A percentile compares a stretch with the other conserved stretches of the same genome.
These are phyloP conservation scores for Ceriops decandra DNA, from an alignment of 345 rosid species.

Conservation along the genomic window DNA sequence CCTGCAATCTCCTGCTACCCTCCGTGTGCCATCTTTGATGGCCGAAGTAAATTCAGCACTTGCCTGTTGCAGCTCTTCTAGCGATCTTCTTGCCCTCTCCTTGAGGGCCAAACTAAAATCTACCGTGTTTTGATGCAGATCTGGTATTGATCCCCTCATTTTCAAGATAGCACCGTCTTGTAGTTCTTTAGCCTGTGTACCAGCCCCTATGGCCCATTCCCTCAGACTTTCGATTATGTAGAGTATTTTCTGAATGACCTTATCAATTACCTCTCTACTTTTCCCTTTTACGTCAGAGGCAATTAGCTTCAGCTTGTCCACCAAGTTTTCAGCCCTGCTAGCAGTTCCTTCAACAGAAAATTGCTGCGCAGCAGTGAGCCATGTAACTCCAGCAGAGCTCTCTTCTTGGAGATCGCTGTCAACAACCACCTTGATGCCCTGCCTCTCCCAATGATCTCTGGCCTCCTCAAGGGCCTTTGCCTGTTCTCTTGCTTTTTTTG, in stretches of 20 bases:
- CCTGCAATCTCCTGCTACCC: slow-evolving; percentile 59
- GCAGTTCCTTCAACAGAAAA: slow-evolving; percentile 52
- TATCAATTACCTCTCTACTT: slow-evolving; percentile 47
- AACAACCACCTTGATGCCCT: slow-evolving; percentile 76
- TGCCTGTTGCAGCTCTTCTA: slow-evolving; percentile 56
- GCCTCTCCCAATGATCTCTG: slow-evolving; percentile 82
- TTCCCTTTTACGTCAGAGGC: slow-evolving; percentile 47
- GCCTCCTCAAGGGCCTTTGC: slow-evolving; percentile 83
- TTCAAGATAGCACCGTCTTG: slow-evolving; percentile 26
- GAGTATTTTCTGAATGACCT: slow-evolving; percentile 44
- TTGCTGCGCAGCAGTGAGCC: slow-evolving; percentile 58
- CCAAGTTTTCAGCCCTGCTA: slow-evolving; percentile 47
- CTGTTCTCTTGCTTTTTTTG: slow-evolving; percentile 73
- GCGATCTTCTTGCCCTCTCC: slow-evolving; percentile 35
- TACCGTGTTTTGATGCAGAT: slow-evolving; percentile 49
- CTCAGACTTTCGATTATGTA: slow-evolving; percentile 40
- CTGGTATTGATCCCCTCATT: slow-evolving; percentile 40
- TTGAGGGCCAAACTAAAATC: slow-evolving; percentile 29
- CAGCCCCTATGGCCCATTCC: slow-evolving; percentile 34
- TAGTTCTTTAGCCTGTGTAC: slow-evolving; percentile 14
- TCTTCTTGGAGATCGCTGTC: slow-evolving; percentile 71
- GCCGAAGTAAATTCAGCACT: slow-evolving; percentile 39
- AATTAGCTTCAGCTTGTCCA: slow-evolving; percentile 56
- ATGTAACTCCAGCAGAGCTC: slow-evolving; percentile 47
- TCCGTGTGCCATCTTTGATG: slow-evolving; percentile 53